phyloP scores from a whole-genome alignment of 106 monocot species.

The Acorus calamus region DNA sequence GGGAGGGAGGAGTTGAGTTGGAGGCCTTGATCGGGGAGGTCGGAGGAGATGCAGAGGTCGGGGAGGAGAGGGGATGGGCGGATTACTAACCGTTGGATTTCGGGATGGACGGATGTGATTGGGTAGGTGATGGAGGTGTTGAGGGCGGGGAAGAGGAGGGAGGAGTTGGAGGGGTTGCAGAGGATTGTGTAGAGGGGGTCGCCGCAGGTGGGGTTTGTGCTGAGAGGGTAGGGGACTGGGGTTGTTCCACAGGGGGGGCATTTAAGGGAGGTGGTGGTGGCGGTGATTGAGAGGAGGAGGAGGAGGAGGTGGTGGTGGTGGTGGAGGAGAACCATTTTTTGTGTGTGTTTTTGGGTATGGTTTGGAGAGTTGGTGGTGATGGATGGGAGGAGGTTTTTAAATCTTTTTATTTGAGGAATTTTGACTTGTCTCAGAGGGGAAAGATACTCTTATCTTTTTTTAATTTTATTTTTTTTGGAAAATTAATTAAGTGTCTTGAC shows the following conservation, averaged over 20 bases:
- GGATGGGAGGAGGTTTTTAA: too few species aligned
- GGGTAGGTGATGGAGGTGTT: slow-evolving; percentile 35
- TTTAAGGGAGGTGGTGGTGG: neutral
- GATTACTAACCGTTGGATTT: slow-evolving; percentile 41
- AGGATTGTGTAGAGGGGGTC: slow-evolving; percentile 46
- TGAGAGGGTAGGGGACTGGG: slow-evolving; percentile 63
- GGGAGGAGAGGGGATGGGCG: slow-evolving; percentile 33
- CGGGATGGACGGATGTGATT: slow-evolving; percentile 50
- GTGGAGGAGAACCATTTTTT: too few species aligned
- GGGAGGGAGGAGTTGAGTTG: slow-evolving; percentile 47
- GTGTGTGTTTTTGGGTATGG: too few species aligned
- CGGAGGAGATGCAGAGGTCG: slow-evolving; percentile 41
- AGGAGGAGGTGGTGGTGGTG: slow-evolving; percentile 8
- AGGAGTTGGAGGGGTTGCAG: slow-evolving; percentile 23
- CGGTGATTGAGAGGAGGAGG: slow-evolving; percentile 4
- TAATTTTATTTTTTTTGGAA: too few species aligned
- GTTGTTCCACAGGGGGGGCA: slow-evolving; percentile 66
- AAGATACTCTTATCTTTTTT: too few species aligned
- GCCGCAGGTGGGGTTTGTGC: slow-evolving; percentile 49
- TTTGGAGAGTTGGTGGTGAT: too few species aligned
- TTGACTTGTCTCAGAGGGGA: too few species aligned
- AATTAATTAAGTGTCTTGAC: too few species aligned
- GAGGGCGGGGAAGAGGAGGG: slow-evolving; percentile 53
- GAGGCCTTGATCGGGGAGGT: slow-evolving; percentile 35
- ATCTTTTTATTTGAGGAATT: too few species aligned